Conservation (phyloP, 257 asterid species). For the Nicotiana otophora region DNA sequence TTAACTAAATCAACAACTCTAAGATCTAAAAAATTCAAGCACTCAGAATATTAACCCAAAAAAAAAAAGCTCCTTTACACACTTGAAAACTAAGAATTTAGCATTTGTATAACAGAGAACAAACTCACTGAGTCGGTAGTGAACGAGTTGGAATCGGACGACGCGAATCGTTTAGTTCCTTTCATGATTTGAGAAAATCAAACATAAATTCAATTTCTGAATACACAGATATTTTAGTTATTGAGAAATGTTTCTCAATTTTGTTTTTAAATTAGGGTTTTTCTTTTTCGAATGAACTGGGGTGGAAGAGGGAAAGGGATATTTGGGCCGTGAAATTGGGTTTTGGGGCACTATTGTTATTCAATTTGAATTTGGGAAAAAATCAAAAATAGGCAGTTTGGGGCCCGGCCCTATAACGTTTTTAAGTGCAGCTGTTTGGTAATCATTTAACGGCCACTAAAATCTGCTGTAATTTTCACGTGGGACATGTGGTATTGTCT, state of each 20-base stretch:
- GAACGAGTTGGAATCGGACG: slow-evolving; percentile 49
- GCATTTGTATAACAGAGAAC: not conserved
- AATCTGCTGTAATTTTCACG: not conserved
- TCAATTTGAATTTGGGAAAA: not conserved
- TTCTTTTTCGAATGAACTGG: not conserved
- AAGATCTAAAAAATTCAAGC: not conserved
- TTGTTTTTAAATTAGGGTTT: slow-evolving; percentile 32
- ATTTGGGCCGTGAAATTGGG: slow-evolving; percentile 20
- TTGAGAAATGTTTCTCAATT: not conserved
- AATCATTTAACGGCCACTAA: not conserved
- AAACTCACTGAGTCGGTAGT: slow-evolving; percentile 58
- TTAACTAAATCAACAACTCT: too few relatives aligned
- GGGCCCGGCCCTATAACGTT: not conserved
- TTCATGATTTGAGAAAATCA: slow-evolving; percentile 37
- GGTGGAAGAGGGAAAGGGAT: slow-evolving; percentile 1
- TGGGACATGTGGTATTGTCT: not conserved
- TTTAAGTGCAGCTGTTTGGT: not conserved
- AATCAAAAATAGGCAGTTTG: too few relatives aligned
- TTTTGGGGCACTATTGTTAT: slow-evolving; percentile 11
- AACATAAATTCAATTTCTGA: not conserved
- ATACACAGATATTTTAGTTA: slow-evolving; percentile 3
- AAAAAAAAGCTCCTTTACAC: not conserved
- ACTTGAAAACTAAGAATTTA: not conserved
- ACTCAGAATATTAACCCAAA: not conserved
- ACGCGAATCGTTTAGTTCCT: slow-evolving; percentile 74